Percentiles rank a stretch among this genome's conserved stretches.
Conservation (phyloP, 202 grass and related monocot genomes). For the Musa balbisiana region DNA sequence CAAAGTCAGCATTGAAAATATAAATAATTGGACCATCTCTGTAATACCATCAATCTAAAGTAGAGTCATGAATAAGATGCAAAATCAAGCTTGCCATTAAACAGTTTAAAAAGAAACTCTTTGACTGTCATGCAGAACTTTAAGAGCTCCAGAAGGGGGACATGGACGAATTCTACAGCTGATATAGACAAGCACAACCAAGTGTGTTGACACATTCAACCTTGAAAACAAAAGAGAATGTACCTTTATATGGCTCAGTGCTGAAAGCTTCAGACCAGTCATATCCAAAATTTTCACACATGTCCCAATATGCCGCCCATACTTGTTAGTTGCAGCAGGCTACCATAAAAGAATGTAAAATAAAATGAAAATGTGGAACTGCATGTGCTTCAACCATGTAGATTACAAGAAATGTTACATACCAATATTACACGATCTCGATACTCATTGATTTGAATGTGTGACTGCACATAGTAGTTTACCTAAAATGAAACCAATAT, state of each 20-base stretch:
- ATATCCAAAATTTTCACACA: slow-evolving; percentile 96
- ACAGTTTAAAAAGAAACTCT: too few relatives aligned
- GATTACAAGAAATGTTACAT: slow-evolving; percentile 18
- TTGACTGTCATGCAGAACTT: too few relatives aligned
- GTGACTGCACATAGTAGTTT: slow-evolving; percentile 90
- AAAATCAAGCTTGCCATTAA: too few relatives aligned
- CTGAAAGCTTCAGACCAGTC: slow-evolving; percentile 86
- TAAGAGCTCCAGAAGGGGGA: neutral
- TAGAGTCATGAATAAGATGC: too few relatives aligned
- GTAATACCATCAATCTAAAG: too few relatives aligned
- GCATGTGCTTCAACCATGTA: neutral
- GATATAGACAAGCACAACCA: too few relatives aligned
- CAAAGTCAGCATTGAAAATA: too few relatives aligned
- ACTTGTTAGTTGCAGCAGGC: slow-evolving; percentile 64
- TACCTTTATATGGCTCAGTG: slow-evolving; percentile 93
- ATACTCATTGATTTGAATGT: slow-evolving; percentile 99
- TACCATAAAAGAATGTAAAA: slow-evolving; percentile 29
- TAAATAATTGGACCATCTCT: too few relatives aligned
- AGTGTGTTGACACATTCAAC: neutral
- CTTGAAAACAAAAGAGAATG: neutral
- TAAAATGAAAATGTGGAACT: neutral
- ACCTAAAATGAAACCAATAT: slow-evolving; percentile 48
- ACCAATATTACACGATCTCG: slow-evolving; percentile 78
- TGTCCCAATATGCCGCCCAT: slow-evolving; percentile 51
- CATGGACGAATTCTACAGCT: neutral